Percentiles rank a stretch among this genome's conserved stretches.
Evolutionary conservation across 352 stramenopile species (phyloP).

Genomic region (Pythium sp.): DNA sequence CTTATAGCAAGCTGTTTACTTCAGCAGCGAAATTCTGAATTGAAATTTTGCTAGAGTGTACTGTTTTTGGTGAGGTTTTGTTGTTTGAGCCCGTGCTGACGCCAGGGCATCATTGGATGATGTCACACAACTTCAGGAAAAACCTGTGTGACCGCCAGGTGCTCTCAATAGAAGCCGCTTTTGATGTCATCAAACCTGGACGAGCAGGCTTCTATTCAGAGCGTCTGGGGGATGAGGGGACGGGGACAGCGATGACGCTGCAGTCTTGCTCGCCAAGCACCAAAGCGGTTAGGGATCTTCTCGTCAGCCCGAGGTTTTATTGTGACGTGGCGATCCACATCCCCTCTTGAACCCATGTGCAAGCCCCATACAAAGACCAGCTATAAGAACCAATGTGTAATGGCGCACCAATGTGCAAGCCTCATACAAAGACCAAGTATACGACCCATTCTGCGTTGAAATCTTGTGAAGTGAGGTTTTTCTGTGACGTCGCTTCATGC

Average conservation of each 20-base stretch:
- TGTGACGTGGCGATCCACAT: conserved; percentile 8
- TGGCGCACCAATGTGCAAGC: background rate
- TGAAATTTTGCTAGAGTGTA: background rate
- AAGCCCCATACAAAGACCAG: too few relatives aligned
- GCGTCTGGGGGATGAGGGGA: background rate
- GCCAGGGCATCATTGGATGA: conserved; percentile 24
- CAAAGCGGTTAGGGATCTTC: background rate
- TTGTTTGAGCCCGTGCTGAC: background rate
- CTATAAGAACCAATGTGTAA: too few relatives aligned
- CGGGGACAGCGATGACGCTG: background rate
- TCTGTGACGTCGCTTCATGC: conserved; percentile 9
- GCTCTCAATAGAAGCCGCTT: conserved; percentile 15
- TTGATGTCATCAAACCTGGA: conserved; percentile 9
- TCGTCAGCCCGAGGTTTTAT: conserved; percentile 5
- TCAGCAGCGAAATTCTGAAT: background rate
- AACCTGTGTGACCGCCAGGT: background rate
- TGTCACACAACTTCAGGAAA: conserved; percentile 23
- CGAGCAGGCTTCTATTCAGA: background rate
- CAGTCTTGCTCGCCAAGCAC: conserved; percentile 1
- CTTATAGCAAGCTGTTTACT: too few relatives aligned
- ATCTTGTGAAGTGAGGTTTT: background rate
- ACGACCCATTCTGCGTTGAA: too few relatives aligned
- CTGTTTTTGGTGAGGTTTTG: background rate
- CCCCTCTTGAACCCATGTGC: background rate
- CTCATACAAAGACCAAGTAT: too few relatives aligned